Evolutionary conservation across 2,329 filamentous ascomycete species (phyloP).

Genomic region (Fusarium veterinarium): DNA sequence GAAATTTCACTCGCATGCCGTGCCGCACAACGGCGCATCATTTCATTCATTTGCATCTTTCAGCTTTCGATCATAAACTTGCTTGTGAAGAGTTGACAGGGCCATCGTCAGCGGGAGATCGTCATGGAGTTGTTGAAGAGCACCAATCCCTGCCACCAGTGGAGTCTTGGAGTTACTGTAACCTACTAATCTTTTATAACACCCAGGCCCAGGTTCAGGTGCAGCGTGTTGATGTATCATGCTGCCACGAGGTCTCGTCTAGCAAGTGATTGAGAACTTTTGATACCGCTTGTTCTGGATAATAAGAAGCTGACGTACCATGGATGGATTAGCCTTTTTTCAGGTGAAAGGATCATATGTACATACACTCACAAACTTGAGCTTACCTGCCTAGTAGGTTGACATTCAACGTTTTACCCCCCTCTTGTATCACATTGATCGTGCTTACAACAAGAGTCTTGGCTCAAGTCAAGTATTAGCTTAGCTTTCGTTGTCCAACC

Average conservation of each 20-base stretch:
- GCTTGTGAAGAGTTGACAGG: constrained; percentile 6
- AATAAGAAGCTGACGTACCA: not conserved
- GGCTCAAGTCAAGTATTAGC: not conserved
- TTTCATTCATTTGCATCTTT: not conserved
- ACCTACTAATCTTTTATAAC: not conserved
- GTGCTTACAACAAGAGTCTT: constrained; percentile 9
- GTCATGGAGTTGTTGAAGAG: constrained; percentile 20
- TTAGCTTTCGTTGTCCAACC: not conserved
- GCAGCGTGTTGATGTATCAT: not conserved
- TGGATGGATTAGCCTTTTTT: not conserved
- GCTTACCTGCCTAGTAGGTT: not conserved
- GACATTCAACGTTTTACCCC: not conserved
- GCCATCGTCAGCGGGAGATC: constrained; percentile 43
- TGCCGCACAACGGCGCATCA: constrained; percentile 8
- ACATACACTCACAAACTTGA: not conserved
- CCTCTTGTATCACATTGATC: constrained; percentile 20
- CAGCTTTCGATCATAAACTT: not conserved
- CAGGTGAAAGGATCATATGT: not conserved
- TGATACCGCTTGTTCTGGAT: not conserved
- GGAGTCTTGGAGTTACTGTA: constrained; percentile 1
- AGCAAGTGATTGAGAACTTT: not conserved
- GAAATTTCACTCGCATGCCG: not conserved
- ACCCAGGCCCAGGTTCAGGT: not conserved
- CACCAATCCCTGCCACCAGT: constrained; percentile 17
- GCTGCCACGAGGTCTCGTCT: constrained; percentile 2